Conservation (phyloP, 208 protist genomes). For the Angomonas ambiguus region DNA sequence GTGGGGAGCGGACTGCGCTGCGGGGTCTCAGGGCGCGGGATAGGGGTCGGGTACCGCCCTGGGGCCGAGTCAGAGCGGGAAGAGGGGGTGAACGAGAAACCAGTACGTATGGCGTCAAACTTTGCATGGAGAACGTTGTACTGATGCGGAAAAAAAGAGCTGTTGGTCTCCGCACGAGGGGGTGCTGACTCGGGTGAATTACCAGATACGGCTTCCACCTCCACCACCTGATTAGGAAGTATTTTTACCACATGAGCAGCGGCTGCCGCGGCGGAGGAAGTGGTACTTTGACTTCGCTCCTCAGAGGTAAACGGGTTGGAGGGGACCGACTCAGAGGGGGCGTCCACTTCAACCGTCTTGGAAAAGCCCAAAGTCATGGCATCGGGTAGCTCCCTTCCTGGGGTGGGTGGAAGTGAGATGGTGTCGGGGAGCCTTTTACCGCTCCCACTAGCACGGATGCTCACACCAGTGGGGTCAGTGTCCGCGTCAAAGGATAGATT, state of each 20-base stretch:
- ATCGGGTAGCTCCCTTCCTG: neutral
- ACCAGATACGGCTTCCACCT: too few species aligned
- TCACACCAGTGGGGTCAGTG: too few species aligned
- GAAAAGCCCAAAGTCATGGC: neutral
- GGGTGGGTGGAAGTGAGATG: neutral
- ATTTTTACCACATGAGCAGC: neutral
- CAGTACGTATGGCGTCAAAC: neutral
- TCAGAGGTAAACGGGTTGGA: neutral
- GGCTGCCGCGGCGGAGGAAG: neutral
- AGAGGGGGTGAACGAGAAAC: neutral
- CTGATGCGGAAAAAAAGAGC: neutral
- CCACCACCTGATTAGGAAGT: neutral
- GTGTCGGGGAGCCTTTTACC: neutral
- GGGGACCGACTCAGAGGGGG: too few species aligned
- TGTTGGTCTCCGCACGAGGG: too few species aligned
- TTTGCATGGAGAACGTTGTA: neutral
- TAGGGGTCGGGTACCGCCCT: neutral
- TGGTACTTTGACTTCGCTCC: neutral
- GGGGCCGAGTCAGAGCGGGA: neutral
- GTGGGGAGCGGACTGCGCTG: neutral
- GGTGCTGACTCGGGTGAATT: too few species aligned
- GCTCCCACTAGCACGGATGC: neutral
- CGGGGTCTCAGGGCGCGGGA: neutral
- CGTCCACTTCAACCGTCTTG: neutral
- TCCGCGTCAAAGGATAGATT: neutral